Evolutionary conservation across 768 basidiomycete species (phyloP), one percentile per base, ranked within the genome.

Genomic region (Lactifluus hygrophoroides): DNA sequence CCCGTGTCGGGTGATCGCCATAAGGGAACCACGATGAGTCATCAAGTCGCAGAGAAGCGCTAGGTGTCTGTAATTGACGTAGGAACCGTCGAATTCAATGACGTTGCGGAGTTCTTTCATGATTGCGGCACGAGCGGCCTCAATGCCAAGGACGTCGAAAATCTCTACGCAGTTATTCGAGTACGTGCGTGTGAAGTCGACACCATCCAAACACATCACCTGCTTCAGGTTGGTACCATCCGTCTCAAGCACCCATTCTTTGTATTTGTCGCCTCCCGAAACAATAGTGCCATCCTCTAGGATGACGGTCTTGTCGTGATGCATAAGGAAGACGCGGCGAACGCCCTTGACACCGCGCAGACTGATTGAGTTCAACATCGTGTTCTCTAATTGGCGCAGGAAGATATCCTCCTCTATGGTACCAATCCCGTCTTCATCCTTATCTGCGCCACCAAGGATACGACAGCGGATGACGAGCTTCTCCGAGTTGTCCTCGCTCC

Each of bases 1-100:
- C 71, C 96, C 96, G 68, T 99, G 96, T 38, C 96, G 93, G 53
- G 96, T 99, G 73, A 99, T 99, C 4, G 94, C 91, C 94, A 97
- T 98, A 49, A 99, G 80, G 3, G 80, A 70, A 27, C 96, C 96
- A 43, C 92, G 89, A 67, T 95, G 91, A 11, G 94, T 98, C 96
- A 99, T 99, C 54, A 98, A 77, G 71, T 99, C 95, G 72, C 93
- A 94, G 27, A 99, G 82, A n/a, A 99, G 77, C 2, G 93, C 90
- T 49, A 98, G 80, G 73, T 99, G 96, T 54, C 96, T 85, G 73
- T 94, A 98, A 74, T 99, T 98, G 78, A 99, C 96, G 67, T 97
- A 96, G 17, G 95, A 97, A 78, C 95, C 95, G 68, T 97, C 95
- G 76, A 98, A 97, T 73, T 97, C 94, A 73, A 99, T 96, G 69